Evolutionary conservation across 2,329 filamentous ascomycete species (phyloP).

Genomic region (Harringtonia aguacate): DNA sequence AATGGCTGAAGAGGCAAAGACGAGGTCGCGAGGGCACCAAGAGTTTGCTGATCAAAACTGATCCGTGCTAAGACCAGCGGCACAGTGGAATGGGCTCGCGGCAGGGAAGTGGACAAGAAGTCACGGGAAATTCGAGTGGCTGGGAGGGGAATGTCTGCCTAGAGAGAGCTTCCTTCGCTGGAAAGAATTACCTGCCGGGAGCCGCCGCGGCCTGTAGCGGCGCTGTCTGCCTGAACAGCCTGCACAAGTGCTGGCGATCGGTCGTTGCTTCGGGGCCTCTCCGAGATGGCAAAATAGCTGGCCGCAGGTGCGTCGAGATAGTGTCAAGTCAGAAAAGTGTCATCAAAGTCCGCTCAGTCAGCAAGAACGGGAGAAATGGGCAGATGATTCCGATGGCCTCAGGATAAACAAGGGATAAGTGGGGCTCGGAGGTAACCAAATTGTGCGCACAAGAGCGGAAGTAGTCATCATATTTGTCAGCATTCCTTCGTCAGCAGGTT

Average conservation of each 20-base stretch:
- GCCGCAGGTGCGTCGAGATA: neutral
- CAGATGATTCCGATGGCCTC: neutral
- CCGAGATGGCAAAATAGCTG: neutral
- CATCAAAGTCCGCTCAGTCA: conserved; percentile 10
- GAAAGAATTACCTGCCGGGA: no score
- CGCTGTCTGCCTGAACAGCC: no score
- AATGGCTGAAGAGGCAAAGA: no score
- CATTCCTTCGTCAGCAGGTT: neutral
- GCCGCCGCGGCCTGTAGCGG: no score
- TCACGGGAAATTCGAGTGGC: conserved; percentile 7
- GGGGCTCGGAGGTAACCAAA: no score
- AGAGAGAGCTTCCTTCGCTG: neutral
- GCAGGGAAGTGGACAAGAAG: neutral
- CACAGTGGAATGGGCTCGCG: neutral
- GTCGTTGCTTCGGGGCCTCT: neutral
- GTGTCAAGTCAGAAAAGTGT: conserved; percentile 10
- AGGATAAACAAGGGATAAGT: no score
- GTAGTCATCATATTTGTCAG: conserved; percentile 4
- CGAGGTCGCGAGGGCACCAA: no score
- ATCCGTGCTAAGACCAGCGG: neutral
- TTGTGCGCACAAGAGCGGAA: neutral
- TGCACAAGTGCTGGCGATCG: no score
- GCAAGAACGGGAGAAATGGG: neutral
- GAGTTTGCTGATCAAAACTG: no score
- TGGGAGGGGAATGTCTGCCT: conserved; percentile 1